phyloP scores from a whole-genome alignment of 345 rosid genomes.

The Salix caprea region DNA sequence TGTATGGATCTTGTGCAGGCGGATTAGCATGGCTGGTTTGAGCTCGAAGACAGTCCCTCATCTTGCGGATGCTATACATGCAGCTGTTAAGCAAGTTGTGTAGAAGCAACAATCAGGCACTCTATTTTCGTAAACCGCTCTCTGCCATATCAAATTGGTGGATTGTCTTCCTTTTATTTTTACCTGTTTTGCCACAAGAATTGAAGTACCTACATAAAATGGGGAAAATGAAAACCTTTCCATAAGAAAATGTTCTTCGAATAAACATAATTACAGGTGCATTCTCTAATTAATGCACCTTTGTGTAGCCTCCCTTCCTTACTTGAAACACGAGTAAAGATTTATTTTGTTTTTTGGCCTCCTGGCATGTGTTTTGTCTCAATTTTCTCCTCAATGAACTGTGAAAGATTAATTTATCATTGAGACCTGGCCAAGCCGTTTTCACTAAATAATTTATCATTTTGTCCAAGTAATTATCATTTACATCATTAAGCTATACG shows the following conservation, averaged over 20 bases:
- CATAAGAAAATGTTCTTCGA: not conserved
- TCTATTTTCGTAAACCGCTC: not conserved
- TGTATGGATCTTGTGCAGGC: slow-evolving; percentile 28
- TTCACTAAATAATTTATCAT: not conserved
- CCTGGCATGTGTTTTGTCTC: not conserved
- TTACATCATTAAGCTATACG: too few species aligned
- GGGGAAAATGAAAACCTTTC: not conserved
- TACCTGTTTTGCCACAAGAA: not conserved
- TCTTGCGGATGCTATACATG: slow-evolving; percentile 49
- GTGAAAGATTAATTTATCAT: not conserved
- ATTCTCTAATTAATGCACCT: not conserved
- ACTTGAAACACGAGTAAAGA: too few species aligned
- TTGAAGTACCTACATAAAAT: not conserved
- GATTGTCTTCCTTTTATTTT: not conserved
- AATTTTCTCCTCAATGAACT: not conserved
- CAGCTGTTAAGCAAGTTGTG: slow-evolving; percentile 24
- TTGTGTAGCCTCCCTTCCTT: too few species aligned
- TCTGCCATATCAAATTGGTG: not conserved
- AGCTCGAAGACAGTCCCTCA: slow-evolving; percentile 35
- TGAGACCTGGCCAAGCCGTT: not conserved
- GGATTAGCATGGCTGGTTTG: slow-evolving; percentile 56
- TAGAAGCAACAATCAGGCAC: not conserved
- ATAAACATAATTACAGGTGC: not conserved
- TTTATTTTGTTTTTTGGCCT: not conserved
- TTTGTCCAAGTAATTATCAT: too few species aligned